These are phyloP conservation scores for Halophytophthora polymorphica DNA, from an alignment of 352 stramenopile genomes.

Conservation along the genomic window DNA sequence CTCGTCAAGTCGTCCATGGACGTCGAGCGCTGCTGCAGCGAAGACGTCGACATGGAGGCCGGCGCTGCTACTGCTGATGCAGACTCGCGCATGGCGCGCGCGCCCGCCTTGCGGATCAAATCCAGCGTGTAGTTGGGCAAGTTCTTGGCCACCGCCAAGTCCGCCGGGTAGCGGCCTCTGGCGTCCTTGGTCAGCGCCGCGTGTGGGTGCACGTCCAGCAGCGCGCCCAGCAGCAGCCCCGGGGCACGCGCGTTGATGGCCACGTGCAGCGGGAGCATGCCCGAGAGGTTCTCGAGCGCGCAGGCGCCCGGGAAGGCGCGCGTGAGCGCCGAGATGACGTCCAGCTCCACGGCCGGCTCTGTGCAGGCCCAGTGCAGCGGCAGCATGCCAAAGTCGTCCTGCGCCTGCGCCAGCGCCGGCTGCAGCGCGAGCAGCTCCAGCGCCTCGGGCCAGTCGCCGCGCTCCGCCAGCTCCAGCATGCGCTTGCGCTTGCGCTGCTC, in stretches of 20 bases:
- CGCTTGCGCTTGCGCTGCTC: conserved; percentile 29
- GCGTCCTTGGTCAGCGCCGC: conserved; percentile 55
- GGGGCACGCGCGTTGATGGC: conserved; percentile 70
- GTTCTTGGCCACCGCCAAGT: conserved; percentile 55
- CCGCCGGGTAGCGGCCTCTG: conserved; percentile 51
- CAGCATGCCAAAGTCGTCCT: conserved; percentile 84
- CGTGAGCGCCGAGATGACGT: conserved; percentile 43
- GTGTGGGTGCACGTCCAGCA: conserved; percentile 43
- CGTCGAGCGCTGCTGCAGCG: conserved; percentile 30
- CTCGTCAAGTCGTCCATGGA: conserved; percentile 33
- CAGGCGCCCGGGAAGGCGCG: conserved; percentile 53
- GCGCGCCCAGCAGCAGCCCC: conserved; percentile 50
- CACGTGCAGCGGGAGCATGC: conserved; percentile 79
- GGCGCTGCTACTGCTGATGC: background rate
- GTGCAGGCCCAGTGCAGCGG: conserved; percentile 83
- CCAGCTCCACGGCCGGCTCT: conserved; percentile 46
- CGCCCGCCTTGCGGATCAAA: conserved; percentile 61
- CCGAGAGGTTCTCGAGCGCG: conserved; percentile 66
- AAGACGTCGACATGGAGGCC: conserved; percentile 10
- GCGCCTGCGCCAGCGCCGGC: conserved; percentile 45
- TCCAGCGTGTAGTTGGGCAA: conserved; percentile 71
- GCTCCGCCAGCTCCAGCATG: conserved; percentile 55
- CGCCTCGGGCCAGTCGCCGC: conserved; percentile 62
- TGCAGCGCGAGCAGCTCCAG: conserved; percentile 38
- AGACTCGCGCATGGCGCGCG: conserved; percentile 29